Conservation (phyloP, 2,329 filamentous ascomycete species). For the Aspergillus oerlinghausenensis region DNA sequence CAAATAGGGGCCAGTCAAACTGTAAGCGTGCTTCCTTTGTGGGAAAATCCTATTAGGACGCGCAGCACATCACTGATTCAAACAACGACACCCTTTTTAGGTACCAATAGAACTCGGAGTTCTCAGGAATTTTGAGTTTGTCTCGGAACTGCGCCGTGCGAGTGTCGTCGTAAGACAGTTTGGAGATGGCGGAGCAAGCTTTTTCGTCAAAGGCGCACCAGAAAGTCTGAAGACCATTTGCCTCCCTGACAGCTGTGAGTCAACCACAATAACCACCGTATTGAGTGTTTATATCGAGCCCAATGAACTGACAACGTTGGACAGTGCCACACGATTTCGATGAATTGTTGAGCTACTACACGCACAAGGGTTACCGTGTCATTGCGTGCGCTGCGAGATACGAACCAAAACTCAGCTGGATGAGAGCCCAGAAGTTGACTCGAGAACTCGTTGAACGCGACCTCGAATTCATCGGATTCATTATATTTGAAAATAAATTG, state of each 20-base stretch:
- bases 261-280: neutral
- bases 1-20: conserved; percentile 13
- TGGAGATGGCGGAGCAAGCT: conserved; percentile 73
- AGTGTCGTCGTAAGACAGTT: conserved; percentile 91
- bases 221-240: conserved; percentile 97
- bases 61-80: neutral
- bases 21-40: conserved; percentile 12
- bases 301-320: conserved; percentile 22
- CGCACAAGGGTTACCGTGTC: conserved; percentile 91
- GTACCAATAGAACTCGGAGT: conserved; percentile 77
- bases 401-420: conserved; percentile 82
- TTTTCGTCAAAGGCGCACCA: conserved; percentile 94
- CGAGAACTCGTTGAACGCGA: conserved; percentile 77
- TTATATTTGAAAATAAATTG: conserved; percentile 97
- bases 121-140: conserved; percentile 87
- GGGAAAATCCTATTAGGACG: neutral
- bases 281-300: neutral
- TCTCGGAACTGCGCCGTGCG: conserved; percentile 83
- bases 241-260: conserved; percentile 69
- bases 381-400: conserved; percentile 93
- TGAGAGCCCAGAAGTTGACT: conserved; percentile 91
- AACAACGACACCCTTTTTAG: conserved; percentile 12
- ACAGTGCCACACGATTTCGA: conserved; percentile 83
- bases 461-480: conserved; percentile 89
- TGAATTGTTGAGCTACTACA: conserved; percentile 83